Evolutionary conservation across 306 rosid genomes (phyloP).

Genomic region (Prunus kanzakura): DNA sequence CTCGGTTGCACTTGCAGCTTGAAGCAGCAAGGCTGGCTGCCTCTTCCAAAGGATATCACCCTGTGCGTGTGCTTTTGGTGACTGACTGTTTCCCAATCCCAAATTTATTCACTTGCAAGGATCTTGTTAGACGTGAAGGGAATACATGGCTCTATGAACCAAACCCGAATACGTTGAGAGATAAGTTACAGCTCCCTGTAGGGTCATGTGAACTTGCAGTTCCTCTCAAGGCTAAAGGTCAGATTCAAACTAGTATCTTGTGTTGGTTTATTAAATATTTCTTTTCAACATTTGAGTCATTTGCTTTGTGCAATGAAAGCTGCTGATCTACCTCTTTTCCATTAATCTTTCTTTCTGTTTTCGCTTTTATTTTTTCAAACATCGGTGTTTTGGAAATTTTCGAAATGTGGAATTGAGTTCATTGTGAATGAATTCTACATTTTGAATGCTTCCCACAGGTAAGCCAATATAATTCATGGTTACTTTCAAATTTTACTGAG

Average conservation of each 20-base stretch:
- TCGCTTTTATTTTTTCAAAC: background rate
- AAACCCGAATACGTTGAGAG: constrained; percentile 50
- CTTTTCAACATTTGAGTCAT: background rate
- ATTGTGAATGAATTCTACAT: background rate
- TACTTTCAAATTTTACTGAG: background rate
- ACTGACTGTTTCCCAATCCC: constrained; percentile 78
- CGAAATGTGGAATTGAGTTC: background rate
- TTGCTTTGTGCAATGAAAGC: background rate
- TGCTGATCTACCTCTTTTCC: background rate
- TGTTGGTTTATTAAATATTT: background rate
- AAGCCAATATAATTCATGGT: no score
- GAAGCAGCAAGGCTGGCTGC: constrained; percentile 85
- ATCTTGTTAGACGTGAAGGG: constrained; percentile 59
- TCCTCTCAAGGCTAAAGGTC: constrained; percentile 85
- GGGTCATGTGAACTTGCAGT: constrained; percentile 85
- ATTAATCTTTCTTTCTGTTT: background rate
- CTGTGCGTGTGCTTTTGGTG: constrained; percentile 61
- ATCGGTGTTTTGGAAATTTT: no score
- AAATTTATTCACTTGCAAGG: constrained; percentile 69
- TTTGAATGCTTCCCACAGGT: background rate
- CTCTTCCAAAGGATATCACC: constrained; percentile 61
- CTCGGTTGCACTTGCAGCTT: constrained; percentile 85
- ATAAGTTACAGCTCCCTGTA: constrained; percentile 65
- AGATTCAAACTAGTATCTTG: constrained; percentile 13
- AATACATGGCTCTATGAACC: constrained; percentile 78